A percentile compares a stretch with the other conserved stretches of the same genome.
These are phyloP conservation scores for Aspergillus glaucus DNA, from an alignment of 2,329 filamentous ascomycete genomes.

Conservation along the genomic window DNA sequence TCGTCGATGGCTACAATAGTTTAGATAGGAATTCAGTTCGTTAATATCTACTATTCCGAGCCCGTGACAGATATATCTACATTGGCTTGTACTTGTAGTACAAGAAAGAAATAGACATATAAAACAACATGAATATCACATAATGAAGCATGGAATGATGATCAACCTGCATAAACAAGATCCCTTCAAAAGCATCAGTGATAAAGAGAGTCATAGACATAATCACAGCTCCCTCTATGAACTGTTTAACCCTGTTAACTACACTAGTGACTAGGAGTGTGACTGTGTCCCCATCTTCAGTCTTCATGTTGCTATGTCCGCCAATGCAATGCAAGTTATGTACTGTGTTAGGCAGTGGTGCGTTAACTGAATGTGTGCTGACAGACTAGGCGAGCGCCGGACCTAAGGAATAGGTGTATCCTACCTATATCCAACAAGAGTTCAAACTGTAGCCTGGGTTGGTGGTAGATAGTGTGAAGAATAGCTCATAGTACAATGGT, in stretches of 20 bases:
- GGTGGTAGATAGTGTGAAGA: background rate
- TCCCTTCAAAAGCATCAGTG: background rate
- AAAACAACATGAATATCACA: background rate
- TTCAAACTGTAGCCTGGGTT: background rate
- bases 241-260: background rate
- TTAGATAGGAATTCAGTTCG: no score
- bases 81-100: background rate
- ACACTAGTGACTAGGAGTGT: background rate
- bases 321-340: background rate
- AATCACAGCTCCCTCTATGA: background rate
- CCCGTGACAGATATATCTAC: background rate
- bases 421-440: slow-evolving; percentile 1
- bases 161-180: background rate
- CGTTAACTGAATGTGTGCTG: slow-evolving; percentile 1
- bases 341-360: background rate
- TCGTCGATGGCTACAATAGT: no score
- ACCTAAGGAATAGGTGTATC: background rate
- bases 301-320: background rate
- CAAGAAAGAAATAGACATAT: background rate
- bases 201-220: background rate
- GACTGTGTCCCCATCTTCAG: background rate
- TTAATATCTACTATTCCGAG: no score
- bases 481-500: no score
- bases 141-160: background rate
- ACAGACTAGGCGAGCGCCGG: background rate